Evolutionary conservation across 805 yeast genomes (phyloP), one percentile per base, ranked within the genome.

Genomic region (Wickerhamiella kurtzmanii): DNA sequence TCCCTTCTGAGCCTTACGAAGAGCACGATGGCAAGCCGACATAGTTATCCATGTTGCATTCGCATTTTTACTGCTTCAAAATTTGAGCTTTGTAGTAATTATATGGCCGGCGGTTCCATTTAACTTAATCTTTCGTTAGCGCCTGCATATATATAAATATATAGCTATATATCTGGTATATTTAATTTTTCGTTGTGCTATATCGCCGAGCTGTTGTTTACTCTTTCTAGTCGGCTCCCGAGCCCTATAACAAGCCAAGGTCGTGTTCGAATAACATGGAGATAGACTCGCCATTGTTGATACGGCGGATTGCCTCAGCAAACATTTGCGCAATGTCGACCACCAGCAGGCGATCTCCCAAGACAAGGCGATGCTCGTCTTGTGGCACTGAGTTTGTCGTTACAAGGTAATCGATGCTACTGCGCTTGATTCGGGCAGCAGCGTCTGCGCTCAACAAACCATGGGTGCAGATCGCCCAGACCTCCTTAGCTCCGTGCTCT

Each of bases 281-380:
- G 16, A 92, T 95, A 15, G 89, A 79, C 68, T 92, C 99, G 55
- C 99, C 99, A 56, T 92, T 92, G 64, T 92, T 95, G 44, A 92
- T 89, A 63, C 99, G 74, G 62, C 99, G 74, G 41, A 92, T 86
- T 1, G 96, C 89, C 65, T 92, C 99, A 16, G 94, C 96, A 56
- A 92, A 82, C 17, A 92, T 76, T 48, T 82, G 71, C 8, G 94
- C 79, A 5, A 92, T 92, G 56, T 92, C 98, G 56, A 92, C 69
- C 8, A 89, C 85, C 56, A 81, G 88, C 22, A 86, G 70, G 60
- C 75, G 73, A 44, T 73, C 75, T 11, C 83, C 85, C 16, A 78
- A 60, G 40, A 52, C 60, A 37, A 64, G 63, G n/a, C 65, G 61
- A 54, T 82, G 77, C 19, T 71, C 74, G 3, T 69, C 70, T 63